A percentile compares a stretch with the other conserved stretches of the same genome.
phyloP scores from a whole-genome alignment of 2,329 filamentous ascomycete genomes.

The Talaromyces sp. region DNA sequence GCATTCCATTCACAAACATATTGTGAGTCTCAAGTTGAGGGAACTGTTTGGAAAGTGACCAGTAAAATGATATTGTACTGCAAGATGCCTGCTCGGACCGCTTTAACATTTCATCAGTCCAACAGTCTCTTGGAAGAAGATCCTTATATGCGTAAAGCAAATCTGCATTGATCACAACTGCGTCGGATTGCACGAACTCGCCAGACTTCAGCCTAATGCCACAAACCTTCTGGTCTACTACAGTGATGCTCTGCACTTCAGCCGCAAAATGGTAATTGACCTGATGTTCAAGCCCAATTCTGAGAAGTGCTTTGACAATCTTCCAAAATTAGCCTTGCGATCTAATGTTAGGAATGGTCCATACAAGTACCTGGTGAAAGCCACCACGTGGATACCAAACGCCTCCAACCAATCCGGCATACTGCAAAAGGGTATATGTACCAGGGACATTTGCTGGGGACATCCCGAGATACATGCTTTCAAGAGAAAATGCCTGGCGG shows the following conservation, averaged over 20 bases:
- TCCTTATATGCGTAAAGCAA: slow-evolving; percentile 74
- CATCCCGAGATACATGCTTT: slow-evolving; percentile 13
- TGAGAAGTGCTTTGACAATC: too few relatives aligned
- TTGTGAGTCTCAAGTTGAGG: too few relatives aligned
- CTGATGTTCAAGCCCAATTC: too few relatives aligned
- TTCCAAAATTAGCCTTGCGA: neutral
- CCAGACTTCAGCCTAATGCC: too few relatives aligned
- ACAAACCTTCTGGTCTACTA: too few relatives aligned
- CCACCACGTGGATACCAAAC: slow-evolving; percentile 10
- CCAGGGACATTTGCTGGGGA: slow-evolving; percentile 5
- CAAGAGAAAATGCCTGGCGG: slow-evolving; percentile 6
- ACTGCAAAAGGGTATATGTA: slow-evolving; percentile 11
- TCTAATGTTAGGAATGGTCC: too few relatives aligned
- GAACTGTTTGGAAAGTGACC: slow-evolving; percentile 66
- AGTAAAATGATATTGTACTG: slow-evolving; percentile 77
- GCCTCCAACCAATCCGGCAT: slow-evolving; percentile 2
- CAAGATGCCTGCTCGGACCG: slow-evolving; percentile 69
- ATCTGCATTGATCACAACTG: slow-evolving; percentile 73
- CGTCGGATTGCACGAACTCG: too few relatives aligned
- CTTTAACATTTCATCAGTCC: slow-evolving; percentile 42
- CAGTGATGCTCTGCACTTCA: too few relatives aligned
- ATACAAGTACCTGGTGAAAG: slow-evolving; percentile 9
- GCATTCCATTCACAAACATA: too few relatives aligned
- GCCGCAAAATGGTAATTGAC: too few relatives aligned
- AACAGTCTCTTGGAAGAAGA: slow-evolving; percentile 59